Percentiles rank a stretch among this genome's conserved stretches.
phyloP scores from a whole-genome alignment of 1,139 yeast genomes.

The Saccharomycopsis phalli region DNA sequence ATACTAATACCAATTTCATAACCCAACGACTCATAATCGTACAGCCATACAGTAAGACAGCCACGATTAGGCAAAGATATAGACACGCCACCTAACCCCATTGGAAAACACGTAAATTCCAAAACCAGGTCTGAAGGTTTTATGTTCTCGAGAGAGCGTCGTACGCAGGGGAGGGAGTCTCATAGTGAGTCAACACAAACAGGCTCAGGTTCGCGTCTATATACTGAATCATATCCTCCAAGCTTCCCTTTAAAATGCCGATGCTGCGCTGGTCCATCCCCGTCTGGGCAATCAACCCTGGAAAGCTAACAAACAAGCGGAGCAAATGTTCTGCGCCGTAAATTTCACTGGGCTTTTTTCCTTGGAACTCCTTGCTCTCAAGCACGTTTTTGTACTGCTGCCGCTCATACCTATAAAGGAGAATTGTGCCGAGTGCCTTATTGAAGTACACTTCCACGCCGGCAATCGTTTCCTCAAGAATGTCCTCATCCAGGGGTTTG shows the following conservation, averaged over 20 bases:
- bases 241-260: conserved; percentile 42
- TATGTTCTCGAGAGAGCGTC: conserved; percentile 28
- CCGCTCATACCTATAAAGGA: conserved; percentile 78
- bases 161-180: conserved; percentile 38
- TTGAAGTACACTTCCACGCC: conserved; percentile 78
- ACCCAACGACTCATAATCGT: no score
- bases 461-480: conserved; percentile 54
- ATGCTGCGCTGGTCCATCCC: conserved; percentile 74
- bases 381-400: conserved; percentile 62
- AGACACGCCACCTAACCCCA: neutral
- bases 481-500: conserved; percentile 40
- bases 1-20: no score
- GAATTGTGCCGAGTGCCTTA: conserved; percentile 57
- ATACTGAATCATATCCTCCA: conserved; percentile 32
- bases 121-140: conserved; percentile 19
- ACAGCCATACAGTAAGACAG: neutral
- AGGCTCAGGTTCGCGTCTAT: conserved; percentile 31
- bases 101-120: conserved; percentile 17
- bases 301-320: conserved; percentile 65
- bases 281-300: conserved; percentile 70
- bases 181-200: conserved; percentile 30
- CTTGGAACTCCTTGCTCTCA: conserved; percentile 31
- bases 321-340: conserved; percentile 79
- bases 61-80: conserved; percentile 1
- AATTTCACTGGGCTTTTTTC: conserved; percentile 32